A percentile compares a stretch with the other conserved stretches of the same genome.
phyloP scores from a whole-genome alignment of 768 basidiomycete genomes.

The Scleroderma citrinum region DNA sequence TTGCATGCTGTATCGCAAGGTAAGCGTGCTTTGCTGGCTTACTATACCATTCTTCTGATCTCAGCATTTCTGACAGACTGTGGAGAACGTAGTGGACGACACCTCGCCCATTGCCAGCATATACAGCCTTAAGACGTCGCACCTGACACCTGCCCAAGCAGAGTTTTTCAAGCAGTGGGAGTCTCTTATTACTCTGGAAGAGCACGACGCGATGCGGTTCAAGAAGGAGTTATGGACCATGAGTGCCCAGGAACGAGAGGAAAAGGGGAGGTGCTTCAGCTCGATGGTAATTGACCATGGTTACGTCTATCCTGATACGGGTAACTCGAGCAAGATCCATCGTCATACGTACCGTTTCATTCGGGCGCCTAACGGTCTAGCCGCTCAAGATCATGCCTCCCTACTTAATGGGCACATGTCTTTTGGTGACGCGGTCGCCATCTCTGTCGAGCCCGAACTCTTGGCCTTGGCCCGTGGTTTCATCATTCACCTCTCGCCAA shows the following conservation, averaged over 20 bases:
- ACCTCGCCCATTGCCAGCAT: slow-evolving; percentile 55
- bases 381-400: slow-evolving; percentile 20
- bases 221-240: slow-evolving; percentile 93
- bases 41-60: background rate
- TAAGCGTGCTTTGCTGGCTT: slow-evolving; percentile 20
- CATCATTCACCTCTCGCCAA: slow-evolving; percentile 63
- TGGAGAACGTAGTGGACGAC: slow-evolving; percentile 56
- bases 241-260: slow-evolving; percentile 72
- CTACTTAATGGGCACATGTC: slow-evolving; percentile 77
- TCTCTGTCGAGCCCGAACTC: slow-evolving; percentile 86
- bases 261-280: slow-evolving; percentile 77
- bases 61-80: slow-evolving; percentile 39
- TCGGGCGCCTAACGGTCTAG: slow-evolving; percentile 22
- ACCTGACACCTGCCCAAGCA: slow-evolving; percentile 60
- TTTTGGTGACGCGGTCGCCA: slow-evolving; percentile 73
- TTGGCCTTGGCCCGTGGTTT: slow-evolving; percentile 81
- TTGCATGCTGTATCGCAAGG: slow-evolving; percentile 94
- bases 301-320: slow-evolving; percentile 23
- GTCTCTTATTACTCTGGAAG: slow-evolving; percentile 74
- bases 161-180: slow-evolving; percentile 94
- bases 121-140: slow-evolving; percentile 74
- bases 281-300: slow-evolving; percentile 63
- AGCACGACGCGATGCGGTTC: slow-evolving; percentile 79
- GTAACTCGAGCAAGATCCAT: slow-evolving; percentile 55
- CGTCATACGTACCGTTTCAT: slow-evolving; percentile 73